Evolutionary conservation across 2,329 filamentous ascomycete species (phyloP).

Genomic region (Stachybotrys chartarum): DNA sequence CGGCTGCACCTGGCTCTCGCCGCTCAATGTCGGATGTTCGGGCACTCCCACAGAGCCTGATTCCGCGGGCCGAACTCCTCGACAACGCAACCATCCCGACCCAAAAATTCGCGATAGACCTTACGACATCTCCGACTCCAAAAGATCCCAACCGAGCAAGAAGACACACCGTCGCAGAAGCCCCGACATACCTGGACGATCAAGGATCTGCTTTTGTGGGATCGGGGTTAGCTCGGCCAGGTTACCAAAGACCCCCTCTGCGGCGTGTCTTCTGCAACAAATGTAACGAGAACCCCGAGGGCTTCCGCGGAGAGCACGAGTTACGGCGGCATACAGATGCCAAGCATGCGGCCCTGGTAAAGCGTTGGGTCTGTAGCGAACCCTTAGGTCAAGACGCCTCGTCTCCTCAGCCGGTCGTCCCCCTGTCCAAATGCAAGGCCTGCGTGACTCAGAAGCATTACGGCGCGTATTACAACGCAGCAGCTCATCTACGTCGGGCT

Average conservation of each 20-base stretch:
- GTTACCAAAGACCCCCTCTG: conserved; percentile 50
- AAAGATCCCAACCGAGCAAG: conserved; percentile 14
- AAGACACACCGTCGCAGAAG: conserved; percentile 40
- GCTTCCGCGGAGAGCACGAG: conserved; percentile 88
- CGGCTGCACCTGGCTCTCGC: conserved; percentile 1
- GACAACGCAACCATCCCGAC: conserved; percentile 6
- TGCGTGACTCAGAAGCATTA: conserved; percentile 50
- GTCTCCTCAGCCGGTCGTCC: conserved; percentile 39
- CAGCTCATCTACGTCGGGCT: conserved; percentile 49
- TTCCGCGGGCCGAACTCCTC: neutral
- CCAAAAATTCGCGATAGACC: neutral
- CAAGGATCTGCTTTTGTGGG: conserved; percentile 29
- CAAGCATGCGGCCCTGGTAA: conserved; percentile 47
- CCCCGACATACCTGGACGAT: conserved; percentile 26
- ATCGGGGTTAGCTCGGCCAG: conserved; percentile 33
- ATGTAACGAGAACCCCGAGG: conserved; percentile 76
- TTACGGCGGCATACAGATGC: conserved; percentile 60
- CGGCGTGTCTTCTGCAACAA: conserved; percentile 69
- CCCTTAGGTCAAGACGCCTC: conserved; percentile 30
- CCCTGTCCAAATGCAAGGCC: conserved; percentile 48
- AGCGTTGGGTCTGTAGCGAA: conserved; percentile 50
- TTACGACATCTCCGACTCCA: neutral
- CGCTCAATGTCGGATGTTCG: conserved; percentile 3
- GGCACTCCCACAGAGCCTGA: neutral
- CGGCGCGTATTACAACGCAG: conserved; percentile 52